These are phyloP conservation scores for Ascoidea rubescens DNA, from an alignment of 805 yeast genomes.

Conservation along the genomic window DNA sequence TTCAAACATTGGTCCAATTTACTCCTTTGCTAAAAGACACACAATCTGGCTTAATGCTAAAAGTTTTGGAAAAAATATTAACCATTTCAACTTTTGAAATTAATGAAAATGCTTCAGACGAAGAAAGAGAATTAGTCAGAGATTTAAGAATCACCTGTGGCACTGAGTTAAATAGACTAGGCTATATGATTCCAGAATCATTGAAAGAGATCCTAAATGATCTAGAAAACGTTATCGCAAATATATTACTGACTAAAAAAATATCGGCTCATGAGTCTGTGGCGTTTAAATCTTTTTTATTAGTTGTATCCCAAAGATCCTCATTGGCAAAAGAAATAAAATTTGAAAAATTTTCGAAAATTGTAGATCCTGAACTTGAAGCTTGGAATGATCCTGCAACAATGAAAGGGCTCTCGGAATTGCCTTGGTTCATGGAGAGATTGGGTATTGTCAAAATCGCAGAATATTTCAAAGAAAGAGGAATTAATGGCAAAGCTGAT, in stretches of 20 bases:
- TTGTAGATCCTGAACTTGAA: conserved; percentile 84
- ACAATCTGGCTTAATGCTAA: conserved; percentile 39
- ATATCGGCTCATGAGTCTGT: conserved; percentile 86
- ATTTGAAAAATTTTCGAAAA: conserved; percentile 57
- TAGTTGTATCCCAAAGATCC: conserved; percentile 85
- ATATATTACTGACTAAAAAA: conserved; percentile 51
- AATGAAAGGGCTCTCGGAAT: conserved; percentile 74
- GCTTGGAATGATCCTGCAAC: conserved; percentile 93
- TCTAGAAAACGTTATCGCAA: conserved; percentile 67
- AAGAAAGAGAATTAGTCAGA: conserved; percentile 64
- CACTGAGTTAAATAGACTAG: conserved; percentile 85
- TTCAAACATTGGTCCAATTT: conserved; percentile 88
- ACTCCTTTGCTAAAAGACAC: conserved; percentile 72
- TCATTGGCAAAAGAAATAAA: conserved; percentile 50
- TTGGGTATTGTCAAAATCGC: conserved; percentile 91
- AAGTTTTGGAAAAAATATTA: conserved; percentile 73
- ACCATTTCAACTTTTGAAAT: conserved; percentile 76
- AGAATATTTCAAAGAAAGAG: conserved; percentile 71
- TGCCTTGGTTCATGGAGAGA: conserved; percentile 98
- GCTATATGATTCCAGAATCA: conserved; percentile 88
- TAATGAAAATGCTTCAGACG: conserved; percentile 43
- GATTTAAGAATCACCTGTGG: conserved; percentile 89
- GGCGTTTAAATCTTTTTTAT: conserved; percentile 80
- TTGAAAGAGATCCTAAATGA: conserved; percentile 70
- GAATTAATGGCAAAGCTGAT: conserved; percentile 65